A percentile compares a stretch with the other conserved stretches of the same genome.
Conservation (phyloP, 352 stramenopile species). For the Phytophthora foliorum region DNA sequence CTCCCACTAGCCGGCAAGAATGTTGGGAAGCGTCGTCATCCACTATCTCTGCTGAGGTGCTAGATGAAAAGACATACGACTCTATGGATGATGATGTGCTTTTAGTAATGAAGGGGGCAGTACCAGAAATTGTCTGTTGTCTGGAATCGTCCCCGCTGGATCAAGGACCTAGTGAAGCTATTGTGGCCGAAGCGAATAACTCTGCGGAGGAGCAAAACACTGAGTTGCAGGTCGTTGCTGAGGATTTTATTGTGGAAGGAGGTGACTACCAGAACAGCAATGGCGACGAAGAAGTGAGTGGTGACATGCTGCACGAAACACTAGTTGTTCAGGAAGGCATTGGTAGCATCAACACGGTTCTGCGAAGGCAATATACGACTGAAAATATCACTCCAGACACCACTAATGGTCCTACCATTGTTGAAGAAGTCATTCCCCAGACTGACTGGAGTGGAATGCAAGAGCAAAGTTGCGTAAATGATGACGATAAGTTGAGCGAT, state of each 20-base stretch:
- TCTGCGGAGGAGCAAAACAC: not conserved
- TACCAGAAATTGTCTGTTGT: not conserved
- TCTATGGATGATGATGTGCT: not conserved
- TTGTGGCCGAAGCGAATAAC: not conserved
- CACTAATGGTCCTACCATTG: not conserved
- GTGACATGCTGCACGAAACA: not conserved
- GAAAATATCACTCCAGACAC: not conserved
- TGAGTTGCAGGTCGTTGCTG: not conserved
- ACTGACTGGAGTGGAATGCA: not conserved
- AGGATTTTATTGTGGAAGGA: not conserved
- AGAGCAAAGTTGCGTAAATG: not conserved
- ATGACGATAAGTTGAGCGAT: not conserved
- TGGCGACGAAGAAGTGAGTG: not conserved
- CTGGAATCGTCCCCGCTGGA: not conserved
- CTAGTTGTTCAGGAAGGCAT: not conserved
- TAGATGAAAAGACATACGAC: constrained; percentile 5
- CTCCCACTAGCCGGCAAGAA: constrained; percentile 6
- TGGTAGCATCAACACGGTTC: not conserved
- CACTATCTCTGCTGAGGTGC: not conserved
- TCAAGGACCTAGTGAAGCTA: not conserved
- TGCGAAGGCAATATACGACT: not conserved
- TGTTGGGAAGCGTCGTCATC: constrained; percentile 29
- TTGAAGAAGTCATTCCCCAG: not conserved
- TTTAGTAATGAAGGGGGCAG: not conserved
- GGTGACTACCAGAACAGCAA: not conserved